Percentiles rank a stretch among this genome's conserved stretches.
Evolutionary conservation across 371 early-diverging fungal genomes (phyloP).

Genomic region (Fennellomyces sp.): DNA sequence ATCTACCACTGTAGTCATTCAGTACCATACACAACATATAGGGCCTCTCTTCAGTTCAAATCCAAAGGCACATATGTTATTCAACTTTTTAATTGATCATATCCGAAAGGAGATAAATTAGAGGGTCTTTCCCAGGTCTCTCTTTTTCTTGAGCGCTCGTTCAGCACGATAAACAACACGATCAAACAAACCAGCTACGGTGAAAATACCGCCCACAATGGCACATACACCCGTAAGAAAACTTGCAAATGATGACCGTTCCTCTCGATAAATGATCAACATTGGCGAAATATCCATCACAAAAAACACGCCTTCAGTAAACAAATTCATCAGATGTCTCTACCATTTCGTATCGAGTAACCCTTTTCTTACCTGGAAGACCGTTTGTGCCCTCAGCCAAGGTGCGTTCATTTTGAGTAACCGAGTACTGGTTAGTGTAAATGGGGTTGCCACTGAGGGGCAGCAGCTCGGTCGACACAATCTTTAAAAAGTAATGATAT

Average conservation of each 20-base stretch:
- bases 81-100: too few species aligned
- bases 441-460: constrained; percentile 67
- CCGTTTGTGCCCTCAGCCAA: constrained; percentile 31
- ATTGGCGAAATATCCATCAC: constrained; percentile 97
- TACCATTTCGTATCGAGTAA: not conserved
- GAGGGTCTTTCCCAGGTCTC: constrained; percentile 83
- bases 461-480: constrained; percentile 85
- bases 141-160: constrained; percentile 77
- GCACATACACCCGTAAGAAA: constrained; percentile 93
- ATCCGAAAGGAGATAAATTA: too few species aligned
- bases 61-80: too few species aligned
- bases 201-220: constrained; percentile 94
- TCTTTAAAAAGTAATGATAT: constrained; percentile 57
- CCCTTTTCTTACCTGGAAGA: constrained; percentile 51
- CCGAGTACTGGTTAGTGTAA: constrained; percentile 93
- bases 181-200: constrained; percentile 94
- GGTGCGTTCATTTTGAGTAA: constrained; percentile 79
- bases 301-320: constrained; percentile 93
- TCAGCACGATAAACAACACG: constrained; percentile 88
- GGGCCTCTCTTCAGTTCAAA: too few species aligned
- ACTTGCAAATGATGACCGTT: constrained; percentile 79
- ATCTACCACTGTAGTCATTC: too few species aligned
- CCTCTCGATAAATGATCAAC: constrained; percentile 87
- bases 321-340: not conserved
- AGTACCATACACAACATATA: too few species aligned